Base-by-base conservation (phyloP, 257 asterid genomes). In the Jaltomata sinuosa region DNA sequence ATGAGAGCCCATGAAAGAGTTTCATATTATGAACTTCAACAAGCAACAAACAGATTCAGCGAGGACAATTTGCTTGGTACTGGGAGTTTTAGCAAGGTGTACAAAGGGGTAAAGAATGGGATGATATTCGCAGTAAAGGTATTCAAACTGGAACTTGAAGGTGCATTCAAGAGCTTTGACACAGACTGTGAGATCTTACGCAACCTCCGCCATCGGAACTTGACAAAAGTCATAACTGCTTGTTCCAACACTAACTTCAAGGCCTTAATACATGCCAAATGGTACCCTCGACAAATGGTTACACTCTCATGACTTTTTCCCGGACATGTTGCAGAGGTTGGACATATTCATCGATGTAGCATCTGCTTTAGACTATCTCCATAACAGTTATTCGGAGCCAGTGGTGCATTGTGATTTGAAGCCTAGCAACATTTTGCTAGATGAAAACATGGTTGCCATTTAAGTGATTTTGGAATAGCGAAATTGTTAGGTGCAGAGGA, bases 391-490 rank as follows among this genome's bases (percentile, higher is more conserved):
- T 36, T 42, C 87, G 5, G 71, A 42, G 8, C 86, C 86, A 2
- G 87, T 89, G 79, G 82, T 81, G 34, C 92, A 89, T 38, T 86
- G 88, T 71, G 89, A 88, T 69, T 6, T 88, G 72, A 84, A 89
- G 79, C 91, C 90, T 4, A 83, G 85, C 31, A 87, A 89, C 42
- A 84, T 89, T 11, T 81, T 89, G 38, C 55, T 89, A 11, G 90
- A 87, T n/a, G 3, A 55, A 29, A 57, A 87, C 9, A 81, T 87
- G 87, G 83, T 85, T 21, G 81, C 5, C 87, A 82, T 79, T 82
- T 89, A 2, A 64, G 76, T 62, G 90, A 87, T 83, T 87, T 89
- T 31, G 92, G 90, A 12, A 82, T 86, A 1, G 67, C 88, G 4
- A 87, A 87, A 67, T 22, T 87, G 11, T 65, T 88, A 27, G 87